Evolutionary conservation across 2,329 filamentous ascomycete genomes (phyloP).

Genomic region (Rugonectria rugulosa): DNA sequence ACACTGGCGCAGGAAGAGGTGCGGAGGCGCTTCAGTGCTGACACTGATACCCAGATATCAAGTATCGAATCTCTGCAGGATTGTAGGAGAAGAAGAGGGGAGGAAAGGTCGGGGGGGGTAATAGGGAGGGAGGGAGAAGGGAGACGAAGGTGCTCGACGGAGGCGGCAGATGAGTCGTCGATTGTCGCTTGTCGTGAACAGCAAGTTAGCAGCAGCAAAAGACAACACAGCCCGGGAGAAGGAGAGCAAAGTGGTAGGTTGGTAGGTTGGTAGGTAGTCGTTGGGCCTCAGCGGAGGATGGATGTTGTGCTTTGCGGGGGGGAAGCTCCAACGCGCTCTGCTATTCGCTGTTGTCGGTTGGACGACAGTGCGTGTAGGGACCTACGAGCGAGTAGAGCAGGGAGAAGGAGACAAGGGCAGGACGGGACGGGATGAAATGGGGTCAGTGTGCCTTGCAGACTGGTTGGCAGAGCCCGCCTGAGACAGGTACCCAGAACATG

Average conservation of each 20-base stretch:
- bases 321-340: conserved; percentile 34
- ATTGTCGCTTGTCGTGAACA: conserved; percentile 29
- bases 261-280: conserved; percentile 17
- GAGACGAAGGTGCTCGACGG: conserved; percentile 8
- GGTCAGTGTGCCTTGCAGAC: conserved; percentile 9
- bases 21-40: conserved; percentile 30
- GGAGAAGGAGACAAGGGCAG: conserved; percentile 18
- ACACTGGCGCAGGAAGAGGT: conserved; percentile 33
- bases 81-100: conserved; percentile 12
- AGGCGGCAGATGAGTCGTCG: conserved; percentile 19
- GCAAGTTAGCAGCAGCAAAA: too few species aligned
- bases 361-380: too few species aligned
- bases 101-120: too few species aligned
- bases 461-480: too few species aligned
- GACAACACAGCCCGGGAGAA: too few species aligned
- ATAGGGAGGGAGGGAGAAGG: conserved; percentile 19
- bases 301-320: conserved; percentile 41
- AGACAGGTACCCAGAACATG: not conserved
- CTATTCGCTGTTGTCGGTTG: conserved; percentile 35
- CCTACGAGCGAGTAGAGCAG: too few species aligned
- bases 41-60: conserved; percentile 15
- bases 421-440: too few species aligned
- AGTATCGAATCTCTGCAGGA: conserved; percentile 6
- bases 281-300: conserved; percentile 34
- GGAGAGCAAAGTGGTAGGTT: conserved; percentile 13